These are phyloP conservation scores for Schizochytrium sp. DNA, from an alignment of 108 stramenopile genomes.

Conservation along the genomic window DNA sequence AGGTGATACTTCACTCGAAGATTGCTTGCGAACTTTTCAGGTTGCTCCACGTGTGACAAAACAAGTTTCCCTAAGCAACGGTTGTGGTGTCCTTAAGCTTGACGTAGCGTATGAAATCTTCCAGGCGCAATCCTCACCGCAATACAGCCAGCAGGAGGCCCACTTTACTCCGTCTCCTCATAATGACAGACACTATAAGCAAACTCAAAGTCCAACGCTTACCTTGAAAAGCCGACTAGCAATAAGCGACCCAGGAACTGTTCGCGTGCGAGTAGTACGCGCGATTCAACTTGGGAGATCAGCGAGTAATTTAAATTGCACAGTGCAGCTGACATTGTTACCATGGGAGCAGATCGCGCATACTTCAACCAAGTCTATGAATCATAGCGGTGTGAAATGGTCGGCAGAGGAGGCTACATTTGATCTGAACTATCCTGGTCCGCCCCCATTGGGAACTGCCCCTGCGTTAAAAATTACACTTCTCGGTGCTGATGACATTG, in stretches of 20 bases:
- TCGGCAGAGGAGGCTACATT: conserved; percentile 20
- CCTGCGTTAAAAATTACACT: neutral
- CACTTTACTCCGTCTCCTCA: no score
- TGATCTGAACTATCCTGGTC: conserved; percentile 47
- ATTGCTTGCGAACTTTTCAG: neutral
- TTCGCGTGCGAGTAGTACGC: conserved; percentile 31
- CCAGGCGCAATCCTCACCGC: no score
- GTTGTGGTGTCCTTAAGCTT: conserved; percentile 1
- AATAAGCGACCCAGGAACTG: neutral
- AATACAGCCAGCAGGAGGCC: no score
- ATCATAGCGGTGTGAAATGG: neutral
- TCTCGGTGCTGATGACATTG: neutral
- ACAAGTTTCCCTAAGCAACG: conserved; percentile 41
- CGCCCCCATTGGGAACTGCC: neutral
- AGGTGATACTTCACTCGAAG: neutral
- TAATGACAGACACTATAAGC: no score
- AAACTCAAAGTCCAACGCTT: neutral
- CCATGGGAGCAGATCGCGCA: neutral
- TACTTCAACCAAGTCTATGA: neutral
- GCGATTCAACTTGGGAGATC: neutral
- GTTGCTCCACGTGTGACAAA: neutral
- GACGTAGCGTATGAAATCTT: neutral
- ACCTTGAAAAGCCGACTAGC: neutral
- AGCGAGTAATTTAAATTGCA: no score
- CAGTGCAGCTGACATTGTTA: neutral